These are phyloP conservation scores for Fusarium aywerte DNA, from an alignment of 2,329 filamentous ascomycete genomes.

Conservation along the genomic window DNA sequence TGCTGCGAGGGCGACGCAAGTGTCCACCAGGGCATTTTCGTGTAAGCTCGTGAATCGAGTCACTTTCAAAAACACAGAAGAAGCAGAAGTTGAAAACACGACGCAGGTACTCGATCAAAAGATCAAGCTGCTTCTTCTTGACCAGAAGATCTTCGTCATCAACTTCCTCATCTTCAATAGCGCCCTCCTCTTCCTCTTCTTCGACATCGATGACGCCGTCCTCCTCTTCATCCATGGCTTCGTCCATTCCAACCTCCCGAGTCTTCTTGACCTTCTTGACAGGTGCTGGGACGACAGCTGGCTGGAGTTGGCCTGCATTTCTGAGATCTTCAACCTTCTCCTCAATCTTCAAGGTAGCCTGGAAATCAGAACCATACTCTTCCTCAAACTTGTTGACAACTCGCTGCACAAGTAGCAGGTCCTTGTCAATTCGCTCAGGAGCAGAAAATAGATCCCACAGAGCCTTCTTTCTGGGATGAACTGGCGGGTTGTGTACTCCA, in stretches of 20 bases:
- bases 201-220: constrained; percentile 78
- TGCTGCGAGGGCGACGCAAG: constrained; percentile 87
- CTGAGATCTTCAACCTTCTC: constrained; percentile 85
- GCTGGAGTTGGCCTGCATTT: constrained; percentile 79
- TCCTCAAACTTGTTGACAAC: constrained; percentile 86
- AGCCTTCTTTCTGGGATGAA: constrained; percentile 89
- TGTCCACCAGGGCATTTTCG: constrained; percentile 98
- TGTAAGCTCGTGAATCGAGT: constrained; percentile 94
- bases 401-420: constrained; percentile 83
- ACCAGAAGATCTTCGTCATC: constrained; percentile 90
- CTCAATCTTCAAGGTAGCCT: constrained; percentile 83
- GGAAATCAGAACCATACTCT: constrained; percentile 80
- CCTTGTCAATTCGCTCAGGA: constrained; percentile 91
- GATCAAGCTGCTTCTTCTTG: constrained; percentile 96
- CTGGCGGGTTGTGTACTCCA: constrained; percentile 90
- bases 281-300: constrained; percentile 64
- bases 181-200: constrained; percentile 78
- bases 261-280: constrained; percentile 70
- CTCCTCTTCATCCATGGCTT: constrained; percentile 71
- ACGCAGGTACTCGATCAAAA: constrained; percentile 95
- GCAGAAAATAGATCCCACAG: constrained; percentile 97
- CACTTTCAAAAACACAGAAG: constrained; percentile 98
- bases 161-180: constrained; percentile 83
- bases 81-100: constrained; percentile 99
- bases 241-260: constrained; percentile 68